Base-by-base conservation (phyloP, 2,329 filamentous ascomycete genomes). In the Penicillium fuscoglaucum region DNA sequence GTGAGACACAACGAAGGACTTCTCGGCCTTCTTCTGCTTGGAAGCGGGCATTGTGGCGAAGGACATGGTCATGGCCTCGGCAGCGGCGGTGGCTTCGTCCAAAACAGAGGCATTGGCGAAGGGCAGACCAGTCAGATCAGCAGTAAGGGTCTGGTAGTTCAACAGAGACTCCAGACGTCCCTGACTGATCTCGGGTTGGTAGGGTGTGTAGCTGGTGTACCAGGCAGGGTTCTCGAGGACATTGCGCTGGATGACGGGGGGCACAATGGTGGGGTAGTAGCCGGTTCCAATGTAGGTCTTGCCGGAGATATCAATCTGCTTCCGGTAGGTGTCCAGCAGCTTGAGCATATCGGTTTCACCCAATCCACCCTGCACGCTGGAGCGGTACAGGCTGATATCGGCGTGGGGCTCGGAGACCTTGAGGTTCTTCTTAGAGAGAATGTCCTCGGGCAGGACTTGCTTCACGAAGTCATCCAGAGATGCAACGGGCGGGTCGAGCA, bases 191-290 rank as follows among this genome's bases (percentile, higher is more conserved):
- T 98, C 93, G 2, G 93, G 90, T 79, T 98, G 93, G 77, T 97
- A 98, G 17, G 93, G 93, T 0, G 93, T 97, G 76, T 98, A 97
- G 78, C 92, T 96, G 41, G 93, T 98, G 76, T 98, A 98, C 93
- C 93, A 98, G 10, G 88, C 92, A 6, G 93, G 93, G 74, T 90
- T 93, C 81, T 98, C 92, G 58, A 98, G 80, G 5, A 98, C 84
- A 73, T 97, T 97, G 66, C 93, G 84, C 81, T 95, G 91, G 74
- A 98, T 96, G 57, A 97, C 93, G 56, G 91, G 85, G 5, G 93
- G 93, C 0, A 90, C 89, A 66, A 89, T 84, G n/a, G 91, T 93
- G 37, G 87, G 88, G 65, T 93, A 91, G 81, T 97, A 98, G 58
- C 93, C 93, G 58, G 85, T 86, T 5, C 93, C 93, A 65, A 96